A percentile compares a stretch with the other conserved stretches of the same genome.
phyloP scores from a whole-genome alignment of 2,329 filamentous ascomycete species.

The Fusarium odoratissimum region DNA sequence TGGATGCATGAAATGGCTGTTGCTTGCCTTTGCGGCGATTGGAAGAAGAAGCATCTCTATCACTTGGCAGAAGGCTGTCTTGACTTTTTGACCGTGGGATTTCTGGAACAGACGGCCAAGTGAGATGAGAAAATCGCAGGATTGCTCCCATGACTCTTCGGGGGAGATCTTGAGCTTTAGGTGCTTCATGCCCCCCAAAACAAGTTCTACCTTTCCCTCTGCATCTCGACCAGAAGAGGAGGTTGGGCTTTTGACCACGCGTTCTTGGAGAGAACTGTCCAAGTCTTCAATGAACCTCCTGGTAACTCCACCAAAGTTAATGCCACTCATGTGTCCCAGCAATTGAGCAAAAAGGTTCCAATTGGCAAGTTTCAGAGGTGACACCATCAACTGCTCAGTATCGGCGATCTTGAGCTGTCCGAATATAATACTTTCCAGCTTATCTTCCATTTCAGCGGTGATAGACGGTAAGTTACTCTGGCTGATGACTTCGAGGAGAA shows the following conservation, averaged over 20 bases:
- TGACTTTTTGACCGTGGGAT: slow-evolving; percentile 89
- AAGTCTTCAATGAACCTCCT: slow-evolving; percentile 85
- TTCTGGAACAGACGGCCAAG: slow-evolving; percentile 85
- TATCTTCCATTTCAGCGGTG: slow-evolving; percentile 91
- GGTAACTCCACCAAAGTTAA: slow-evolving; percentile 88
- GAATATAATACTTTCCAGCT: slow-evolving; percentile 95
- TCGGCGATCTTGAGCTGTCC: slow-evolving; percentile 92
- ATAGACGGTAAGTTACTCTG: slow-evolving; percentile 87
- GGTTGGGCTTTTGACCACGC: slow-evolving; percentile 75
- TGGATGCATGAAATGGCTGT: slow-evolving; percentile 79
- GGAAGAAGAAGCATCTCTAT: slow-evolving; percentile 88
- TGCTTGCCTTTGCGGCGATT: slow-evolving; percentile 82
- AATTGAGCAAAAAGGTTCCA: slow-evolving; percentile 95
- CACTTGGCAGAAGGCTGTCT: slow-evolving; percentile 93
- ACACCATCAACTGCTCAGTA: slow-evolving; percentile 80
- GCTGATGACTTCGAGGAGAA: slow-evolving; percentile 92
- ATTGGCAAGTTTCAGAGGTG: slow-evolving; percentile 88
- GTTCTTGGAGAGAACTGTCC: slow-evolving; percentile 79
- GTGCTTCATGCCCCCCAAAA: slow-evolving; percentile 92
- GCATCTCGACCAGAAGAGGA: slow-evolving; percentile 69
- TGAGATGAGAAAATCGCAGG: slow-evolving; percentile 87
- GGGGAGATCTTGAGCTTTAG: slow-evolving; percentile 80
- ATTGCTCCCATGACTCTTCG: slow-evolving; percentile 82
- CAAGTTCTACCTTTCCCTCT: slow-evolving; percentile 86
- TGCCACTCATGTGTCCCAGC: slow-evolving; percentile 94